Evolutionary conservation across 352 stramenopile species (phyloP).

Genomic region (Aphanomyces euteiches): DNA sequence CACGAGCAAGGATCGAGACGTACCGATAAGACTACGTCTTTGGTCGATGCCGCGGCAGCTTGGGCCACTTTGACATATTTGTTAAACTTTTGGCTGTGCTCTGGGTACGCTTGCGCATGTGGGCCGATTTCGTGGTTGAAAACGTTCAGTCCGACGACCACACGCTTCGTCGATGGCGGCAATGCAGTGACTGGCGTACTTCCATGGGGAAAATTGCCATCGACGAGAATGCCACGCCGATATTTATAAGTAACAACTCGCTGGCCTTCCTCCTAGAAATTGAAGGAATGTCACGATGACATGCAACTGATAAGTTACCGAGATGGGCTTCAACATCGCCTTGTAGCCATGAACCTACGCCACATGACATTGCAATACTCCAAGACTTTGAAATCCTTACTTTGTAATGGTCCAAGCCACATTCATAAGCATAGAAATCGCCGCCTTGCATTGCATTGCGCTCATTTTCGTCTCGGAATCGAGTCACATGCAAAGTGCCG

Average conservation of each 20-base stretch:
- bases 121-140: conserved; percentile 63
- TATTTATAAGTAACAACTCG: conserved; percentile 45
- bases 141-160: conserved; percentile 73
- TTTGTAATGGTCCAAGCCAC: conserved; percentile 52
- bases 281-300: not conserved
- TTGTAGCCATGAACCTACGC: conserved; percentile 27
- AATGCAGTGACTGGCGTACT: conserved; percentile 53
- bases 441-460: conserved; percentile 41
- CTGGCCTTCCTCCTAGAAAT: conserved; percentile 4
- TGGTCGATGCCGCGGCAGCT: conserved; percentile 39
- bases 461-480: conserved; percentile 33
- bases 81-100: conserved; percentile 68
- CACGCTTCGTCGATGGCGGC: conserved; percentile 42
- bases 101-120: conserved; percentile 55
- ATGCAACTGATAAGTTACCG: not conserved
- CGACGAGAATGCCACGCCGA: conserved; percentile 57
- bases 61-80: conserved; percentile 71
- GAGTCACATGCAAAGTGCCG: conserved; percentile 70
- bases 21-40: conserved; percentile 35
- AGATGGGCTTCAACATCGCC: not conserved
- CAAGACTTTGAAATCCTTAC: conserved; percentile 4
- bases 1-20: not conserved
- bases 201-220: conserved; percentile 68
- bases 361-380: not conserved
- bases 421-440: conserved; percentile 55